Percentiles rank a stretch among this genome's conserved stretches.
These are phyloP conservation scores for Leucocoprinus leucothites DNA, from an alignment of 768 basidiomycete species.

Conservation along the genomic window DNA sequence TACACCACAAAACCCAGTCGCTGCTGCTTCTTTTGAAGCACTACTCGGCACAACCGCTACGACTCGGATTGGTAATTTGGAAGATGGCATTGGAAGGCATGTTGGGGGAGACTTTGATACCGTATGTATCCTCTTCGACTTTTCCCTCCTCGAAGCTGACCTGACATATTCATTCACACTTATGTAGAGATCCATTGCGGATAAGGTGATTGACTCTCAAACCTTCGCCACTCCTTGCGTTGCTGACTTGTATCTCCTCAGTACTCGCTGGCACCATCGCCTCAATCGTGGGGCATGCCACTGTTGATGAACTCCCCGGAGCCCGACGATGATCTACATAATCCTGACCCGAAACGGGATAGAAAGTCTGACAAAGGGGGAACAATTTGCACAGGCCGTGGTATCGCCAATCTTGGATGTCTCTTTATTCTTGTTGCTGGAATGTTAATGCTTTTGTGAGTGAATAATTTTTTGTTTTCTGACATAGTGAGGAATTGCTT, in stretches of 20 bases:
- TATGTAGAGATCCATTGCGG: slow-evolving; percentile 3
- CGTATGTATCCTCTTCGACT: background rate
- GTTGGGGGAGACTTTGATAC: background rate
- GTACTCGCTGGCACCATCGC: slow-evolving; percentile 42
- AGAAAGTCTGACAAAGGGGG: slow-evolving; percentile 53
- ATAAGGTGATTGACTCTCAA: slow-evolving; percentile 3
- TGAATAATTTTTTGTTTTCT: slow-evolving; percentile 16
- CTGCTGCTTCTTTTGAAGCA: slow-evolving; percentile 10
- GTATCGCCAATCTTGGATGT: slow-evolving; percentile 66
- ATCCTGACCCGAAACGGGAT: slow-evolving; percentile 56
- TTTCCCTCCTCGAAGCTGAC: background rate
- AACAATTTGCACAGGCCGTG: slow-evolving; percentile 56
- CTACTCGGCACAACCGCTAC: slow-evolving; percentile 1
- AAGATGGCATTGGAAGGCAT: background rate
- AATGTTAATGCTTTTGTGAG: slow-evolving; percentile 56
- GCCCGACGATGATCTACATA: slow-evolving; percentile 62
- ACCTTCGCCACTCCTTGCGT: too few relatives aligned
- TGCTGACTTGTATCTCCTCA: slow-evolving; percentile 11
- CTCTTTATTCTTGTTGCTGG: slow-evolving; percentile 51
- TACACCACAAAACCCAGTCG: background rate
- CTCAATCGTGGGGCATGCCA: slow-evolving; percentile 46
- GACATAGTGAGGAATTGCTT: too few relatives aligned
- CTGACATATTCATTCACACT: background rate
- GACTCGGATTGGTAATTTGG: background rate
- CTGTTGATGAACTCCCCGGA: slow-evolving; percentile 45